Evolutionary conservation across 257 asterid genomes (phyloP), one percentile per base, ranked within the genome.

Genomic region (Gentiana macrophylla): DNA sequence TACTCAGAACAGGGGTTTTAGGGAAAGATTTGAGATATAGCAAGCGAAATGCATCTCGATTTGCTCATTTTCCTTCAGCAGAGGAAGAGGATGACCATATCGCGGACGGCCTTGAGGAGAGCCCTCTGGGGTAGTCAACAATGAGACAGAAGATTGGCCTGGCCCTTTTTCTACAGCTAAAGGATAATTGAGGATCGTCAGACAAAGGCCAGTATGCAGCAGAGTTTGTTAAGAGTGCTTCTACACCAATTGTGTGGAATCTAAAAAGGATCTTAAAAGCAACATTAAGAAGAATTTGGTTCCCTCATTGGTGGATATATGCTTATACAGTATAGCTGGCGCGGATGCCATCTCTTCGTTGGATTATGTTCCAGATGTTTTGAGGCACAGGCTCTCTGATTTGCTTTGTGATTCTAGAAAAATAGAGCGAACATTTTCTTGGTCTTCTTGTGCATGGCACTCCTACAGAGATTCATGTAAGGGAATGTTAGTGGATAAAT

Each of bases 121-220:
- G 55, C 70, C 84, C 52, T 59, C 47, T 52, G 69, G 71, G 43
- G 84, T 55, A 52, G 52, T 36, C 12, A 63, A 55, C 37, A n/a
- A n/a, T n/a, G 77, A 54, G 58, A 55, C 8, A 49, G 92, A 84
- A 70, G 95, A 91, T 74, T 91, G 96, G 96, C 98, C 98, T 3
- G 98, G 98, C 61, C 94, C 92, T 12, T 91, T 86, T 76, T 84
- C 95, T 45, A 91, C 98, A 57, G 92, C 95, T 45, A 78, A 79
- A 91, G 79, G 69, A 82, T 86, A 55, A 80, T 82, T 45, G 74
- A 46, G 74, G 98, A 86, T 67, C 85, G 94, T 52, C 77, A 56
- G 63, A 34, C 13, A 51, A 80, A 71, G 51, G 70, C 46, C 56
- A 61, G 60, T 43, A 61, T 56, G 35, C 70, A 50, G 60, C 68